phyloP scores from a whole-genome alignment of 768 basidiomycete genomes.

The Lactarius pseudohatsudake region DNA sequence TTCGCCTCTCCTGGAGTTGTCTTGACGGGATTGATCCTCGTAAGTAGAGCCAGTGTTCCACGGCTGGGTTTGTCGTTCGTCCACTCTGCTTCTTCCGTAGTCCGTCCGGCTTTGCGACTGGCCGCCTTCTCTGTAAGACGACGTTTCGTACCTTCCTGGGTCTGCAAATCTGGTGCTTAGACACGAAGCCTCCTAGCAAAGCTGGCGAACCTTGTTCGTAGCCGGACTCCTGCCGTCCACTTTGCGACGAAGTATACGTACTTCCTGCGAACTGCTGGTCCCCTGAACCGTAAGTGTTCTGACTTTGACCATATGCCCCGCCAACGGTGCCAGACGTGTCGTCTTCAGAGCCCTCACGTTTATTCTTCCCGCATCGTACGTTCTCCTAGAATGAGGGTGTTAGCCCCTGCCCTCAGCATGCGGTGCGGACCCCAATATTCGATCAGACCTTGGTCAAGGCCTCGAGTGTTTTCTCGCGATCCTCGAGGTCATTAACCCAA shows the following conservation, averaged over 20 bases:
- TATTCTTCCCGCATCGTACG: slow-evolving; percentile 21
- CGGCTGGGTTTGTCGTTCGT: slow-evolving; percentile 1
- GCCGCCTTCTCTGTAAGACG: background rate
- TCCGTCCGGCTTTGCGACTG: background rate
- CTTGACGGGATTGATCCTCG: background rate
- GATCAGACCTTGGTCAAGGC: slow-evolving; percentile 52
- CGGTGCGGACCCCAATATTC: background rate
- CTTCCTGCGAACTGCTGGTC: slow-evolving; percentile 1
- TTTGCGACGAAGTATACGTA: slow-evolving; percentile 10
- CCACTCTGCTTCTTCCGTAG: background rate
- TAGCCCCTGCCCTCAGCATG: background rate
- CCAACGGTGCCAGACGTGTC: slow-evolving; percentile 12
- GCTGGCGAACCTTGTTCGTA: slow-evolving; percentile 4
- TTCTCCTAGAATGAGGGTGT: slow-evolving; percentile 6
- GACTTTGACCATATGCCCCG: slow-evolving; percentile 3
- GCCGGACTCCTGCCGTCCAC: background rate
- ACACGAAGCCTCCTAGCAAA: background rate
- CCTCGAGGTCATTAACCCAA: slow-evolving; percentile 54
- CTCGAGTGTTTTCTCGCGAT: slow-evolving; percentile 45
- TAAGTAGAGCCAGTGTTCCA: background rate
- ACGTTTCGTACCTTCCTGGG: background rate
- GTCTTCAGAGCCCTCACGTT: slow-evolving; percentile 14
- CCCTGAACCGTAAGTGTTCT: slow-evolving; percentile 1
- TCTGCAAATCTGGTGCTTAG: slow-evolving; percentile 2
- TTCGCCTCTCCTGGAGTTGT: background rate